These are phyloP conservation scores for Naegleria lovaniensis DNA, from an alignment of 208 protist genomes.

Conservation along the genomic window DNA sequence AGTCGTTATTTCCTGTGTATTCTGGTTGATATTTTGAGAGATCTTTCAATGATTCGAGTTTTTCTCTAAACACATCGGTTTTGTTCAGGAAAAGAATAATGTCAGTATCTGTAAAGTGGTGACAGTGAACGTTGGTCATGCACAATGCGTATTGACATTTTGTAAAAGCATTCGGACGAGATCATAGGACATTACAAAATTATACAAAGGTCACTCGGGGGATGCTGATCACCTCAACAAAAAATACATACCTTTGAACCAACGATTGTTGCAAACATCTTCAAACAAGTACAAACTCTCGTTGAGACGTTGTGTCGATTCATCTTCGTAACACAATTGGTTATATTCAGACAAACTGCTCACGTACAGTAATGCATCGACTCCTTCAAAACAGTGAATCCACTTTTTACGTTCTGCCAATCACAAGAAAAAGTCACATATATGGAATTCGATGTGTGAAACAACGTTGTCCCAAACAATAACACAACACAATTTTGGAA, in stretches of 20 bases:
- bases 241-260: conserved; percentile 61
- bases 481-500: conserved; percentile 32
- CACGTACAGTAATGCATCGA: background rate
- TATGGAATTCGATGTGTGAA: too few relatives aligned
- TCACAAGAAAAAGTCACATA: too few relatives aligned
- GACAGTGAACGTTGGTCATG: background rate
- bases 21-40: conserved; percentile 42
- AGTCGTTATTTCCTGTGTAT: background rate
- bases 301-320: conserved; percentile 22
- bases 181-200: conserved; percentile 52
- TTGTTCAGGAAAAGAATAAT: conserved; percentile 78
- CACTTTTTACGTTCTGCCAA: conserved; percentile 41
- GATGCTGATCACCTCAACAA: conserved; percentile 74
- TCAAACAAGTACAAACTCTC: conserved; percentile 35
- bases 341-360: background rate
- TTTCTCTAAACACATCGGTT: conserved; percentile 65
- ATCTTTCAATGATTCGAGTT: conserved; percentile 49
- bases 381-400: conserved; percentile 32
- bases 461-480: conserved; percentile 8
- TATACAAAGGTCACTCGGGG: conserved; percentile 59
- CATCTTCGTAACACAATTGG: conserved; percentile 35
- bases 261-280: conserved; percentile 40
- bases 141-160: conserved; percentile 42
- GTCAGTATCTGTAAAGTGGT: conserved; percentile 36
- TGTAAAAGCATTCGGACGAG: conserved; percentile 53